Percentiles rank a stretch among this genome's conserved stretches.
These are phyloP conservation scores for Juncus effusus DNA, from an alignment of 176 grass and related monocot genomes.

Conservation along the genomic window DNA sequence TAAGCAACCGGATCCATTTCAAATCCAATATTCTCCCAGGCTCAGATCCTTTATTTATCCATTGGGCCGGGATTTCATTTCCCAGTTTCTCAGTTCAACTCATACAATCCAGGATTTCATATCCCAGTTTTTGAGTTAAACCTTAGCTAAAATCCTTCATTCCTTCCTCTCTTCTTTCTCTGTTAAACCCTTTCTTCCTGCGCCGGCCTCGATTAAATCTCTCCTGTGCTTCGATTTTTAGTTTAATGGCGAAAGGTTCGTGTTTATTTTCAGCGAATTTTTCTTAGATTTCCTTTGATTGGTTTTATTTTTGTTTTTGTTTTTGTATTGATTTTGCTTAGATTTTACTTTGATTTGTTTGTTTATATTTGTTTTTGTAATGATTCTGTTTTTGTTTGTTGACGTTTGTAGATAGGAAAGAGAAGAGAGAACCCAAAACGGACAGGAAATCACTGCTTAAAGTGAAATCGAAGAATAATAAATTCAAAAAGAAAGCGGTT, in stretches of 20 bases:
- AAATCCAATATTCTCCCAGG: too few relatives aligned
- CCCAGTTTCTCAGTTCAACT: too few relatives aligned
- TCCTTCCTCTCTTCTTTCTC: not conserved
- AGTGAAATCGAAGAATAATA: conserved; percentile 58
- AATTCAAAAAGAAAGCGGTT: conserved; percentile 44
- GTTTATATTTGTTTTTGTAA: too few relatives aligned
- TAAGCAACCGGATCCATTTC: too few relatives aligned
- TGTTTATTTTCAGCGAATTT: not conserved
- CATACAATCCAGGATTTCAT: too few relatives aligned
- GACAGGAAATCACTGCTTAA: conserved; percentile 45
- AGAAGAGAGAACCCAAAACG: conserved; percentile 25
- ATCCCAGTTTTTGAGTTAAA: too few relatives aligned
- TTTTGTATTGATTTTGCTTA: too few relatives aligned
- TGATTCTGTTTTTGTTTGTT: not conserved
- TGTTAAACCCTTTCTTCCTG: not conserved
- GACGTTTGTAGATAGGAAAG: conserved; percentile 45
- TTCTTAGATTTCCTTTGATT: not conserved
- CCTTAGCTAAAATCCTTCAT: too few relatives aligned
- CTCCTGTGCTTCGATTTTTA: not conserved
- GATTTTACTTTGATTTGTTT: too few relatives aligned
- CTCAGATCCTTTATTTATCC: too few relatives aligned
- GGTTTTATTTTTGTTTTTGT: too few relatives aligned
- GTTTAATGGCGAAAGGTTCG: conserved; percentile 22
- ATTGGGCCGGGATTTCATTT: too few relatives aligned
- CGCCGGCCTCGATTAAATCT: not conserved